Percentiles rank a stretch among this genome's conserved stretches.
phyloP scores from a whole-genome alignment of 371 early-diverging fungal genomes.

The Cokeromyces recurvatus region DNA sequence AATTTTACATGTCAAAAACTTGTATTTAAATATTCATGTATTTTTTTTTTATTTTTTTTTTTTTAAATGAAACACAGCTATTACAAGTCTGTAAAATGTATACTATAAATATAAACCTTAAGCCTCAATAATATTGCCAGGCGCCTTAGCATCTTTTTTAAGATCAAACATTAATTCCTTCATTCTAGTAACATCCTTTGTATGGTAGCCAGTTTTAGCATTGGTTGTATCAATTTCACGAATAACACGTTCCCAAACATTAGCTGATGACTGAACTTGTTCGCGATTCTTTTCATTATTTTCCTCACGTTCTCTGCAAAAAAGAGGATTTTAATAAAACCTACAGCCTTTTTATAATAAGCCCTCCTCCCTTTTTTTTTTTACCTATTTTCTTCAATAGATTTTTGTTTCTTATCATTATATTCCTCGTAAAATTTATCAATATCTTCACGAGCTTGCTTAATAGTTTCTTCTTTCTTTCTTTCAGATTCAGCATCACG shows the following conservation, averaged over 20 bases:
- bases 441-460: constrained; percentile 75
- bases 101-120: constrained; percentile 6
- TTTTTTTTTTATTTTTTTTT: no score
- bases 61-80: no score
- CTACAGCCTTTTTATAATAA: no score
- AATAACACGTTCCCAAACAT: constrained; percentile 73
- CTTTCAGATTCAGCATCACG: constrained; percentile 69
- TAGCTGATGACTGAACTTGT: constrained; percentile 55
- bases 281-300: constrained; percentile 49
- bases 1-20: no score
- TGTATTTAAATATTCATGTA: no score
- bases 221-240: constrained; percentile 62
- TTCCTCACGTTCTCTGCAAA: constrained; percentile 51
- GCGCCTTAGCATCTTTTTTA: constrained; percentile 75
- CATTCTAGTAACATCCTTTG: constrained; percentile 72
- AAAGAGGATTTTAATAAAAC: not conserved
- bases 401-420: constrained; percentile 81
- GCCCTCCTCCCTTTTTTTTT: no score
- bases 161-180: constrained; percentile 80
- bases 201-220: constrained; percentile 34
- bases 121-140: constrained; percentile 57
- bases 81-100: not conserved
- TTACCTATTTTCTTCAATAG: constrained; percentile 75
- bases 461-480: constrained; percentile 69
- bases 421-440: constrained; percentile 95